A percentile compares a stretch with the other conserved stretches of the same genome.
phyloP scores from a whole-genome alignment of 768 basidiomycete genomes.

The Boletellus ananas region DNA sequence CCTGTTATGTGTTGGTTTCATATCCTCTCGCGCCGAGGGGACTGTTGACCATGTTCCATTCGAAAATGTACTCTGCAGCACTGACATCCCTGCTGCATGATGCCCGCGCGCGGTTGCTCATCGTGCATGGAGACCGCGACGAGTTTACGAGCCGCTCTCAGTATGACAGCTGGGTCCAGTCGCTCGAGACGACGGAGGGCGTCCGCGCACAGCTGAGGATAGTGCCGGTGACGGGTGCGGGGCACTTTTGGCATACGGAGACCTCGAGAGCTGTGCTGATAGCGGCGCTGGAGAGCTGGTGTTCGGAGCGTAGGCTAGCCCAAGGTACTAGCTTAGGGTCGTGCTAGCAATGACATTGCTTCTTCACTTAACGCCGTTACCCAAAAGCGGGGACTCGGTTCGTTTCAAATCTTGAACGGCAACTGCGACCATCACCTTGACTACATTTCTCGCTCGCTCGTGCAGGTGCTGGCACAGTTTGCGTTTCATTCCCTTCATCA shows the following conservation, averaged over 20 bases:
- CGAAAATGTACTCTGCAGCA: constrained; percentile 48
- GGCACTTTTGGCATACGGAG: constrained; percentile 64
- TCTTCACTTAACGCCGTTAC: too few relatives aligned
- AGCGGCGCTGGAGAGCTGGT: constrained; percentile 21
- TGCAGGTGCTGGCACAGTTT: constrained; percentile 4
- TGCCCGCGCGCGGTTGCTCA: constrained; percentile 47
- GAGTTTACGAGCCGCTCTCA: constrained; percentile 59
- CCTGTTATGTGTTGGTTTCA: constrained; percentile 67
- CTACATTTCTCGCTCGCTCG: constrained; percentile 13
- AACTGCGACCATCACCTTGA: constrained; percentile 29
- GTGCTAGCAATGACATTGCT: too few relatives aligned
- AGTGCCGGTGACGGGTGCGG: constrained; percentile 43
- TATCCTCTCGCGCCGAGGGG: constrained; percentile 70
- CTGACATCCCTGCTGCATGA: constrained; percentile 49
- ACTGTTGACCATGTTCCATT: constrained; percentile 66
- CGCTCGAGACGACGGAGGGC: constrained; percentile 30
- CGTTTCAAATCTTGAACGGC: constrained; percentile 13
- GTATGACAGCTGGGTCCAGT: constrained; percentile 54
- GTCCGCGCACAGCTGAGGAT: constrained; percentile 26
- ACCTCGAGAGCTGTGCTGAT: constrained; percentile 22
- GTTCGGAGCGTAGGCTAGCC: constrained; percentile 4
- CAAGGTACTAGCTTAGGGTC: too few relatives aligned
- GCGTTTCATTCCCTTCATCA: constrained; percentile 11
- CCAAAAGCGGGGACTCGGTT: constrained; percentile 21
- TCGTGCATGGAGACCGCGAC: constrained; percentile 66